Percentiles rank a stretch among this genome's conserved stretches.
These are phyloP conservation scores for Suhomyces chickasaworum DNA, from an alignment of 1,139 yeast species.

Conservation along the genomic window DNA sequence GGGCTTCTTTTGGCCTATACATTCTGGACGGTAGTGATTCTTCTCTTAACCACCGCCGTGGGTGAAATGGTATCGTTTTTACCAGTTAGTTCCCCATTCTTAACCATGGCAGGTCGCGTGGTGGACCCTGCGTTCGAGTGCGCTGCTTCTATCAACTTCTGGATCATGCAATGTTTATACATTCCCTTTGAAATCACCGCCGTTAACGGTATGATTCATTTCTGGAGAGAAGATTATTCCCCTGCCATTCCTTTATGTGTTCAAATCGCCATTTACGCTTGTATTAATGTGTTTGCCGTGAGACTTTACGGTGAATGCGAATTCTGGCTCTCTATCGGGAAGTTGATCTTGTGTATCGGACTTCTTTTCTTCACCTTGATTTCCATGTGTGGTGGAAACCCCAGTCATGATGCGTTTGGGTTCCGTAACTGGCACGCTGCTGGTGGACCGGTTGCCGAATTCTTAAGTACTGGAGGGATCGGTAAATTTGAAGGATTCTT, in stretches of 20 bases:
- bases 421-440: slow-evolving; percentile 61
- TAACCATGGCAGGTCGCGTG: slow-evolving; percentile 56
- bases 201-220: slow-evolving; percentile 75
- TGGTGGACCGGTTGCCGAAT: slow-evolving; percentile 56
- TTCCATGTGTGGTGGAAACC: slow-evolving; percentile 87
- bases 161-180: slow-evolving; percentile 72
- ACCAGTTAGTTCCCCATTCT: slow-evolving; percentile 69
- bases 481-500: slow-evolving; percentile 77
- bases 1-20: slow-evolving; percentile 45
- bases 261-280: slow-evolving; percentile 61
- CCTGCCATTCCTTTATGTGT: slow-evolving; percentile 65
- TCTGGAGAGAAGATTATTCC: slow-evolving; percentile 75
- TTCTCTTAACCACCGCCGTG: slow-evolving; percentile 64
- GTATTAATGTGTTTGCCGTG: slow-evolving; percentile 73
- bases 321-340: slow-evolving; percentile 77
- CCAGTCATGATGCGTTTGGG: slow-evolving; percentile 63
- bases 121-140: slow-evolving; percentile 73
- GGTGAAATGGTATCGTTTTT: slow-evolving; percentile 84
- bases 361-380: slow-evolving; percentile 70
- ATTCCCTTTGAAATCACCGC: slow-evolving; percentile 84
- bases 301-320: slow-evolving; percentile 75
- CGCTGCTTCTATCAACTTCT: slow-evolving; percentile 80
- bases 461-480: slow-evolving; percentile 52
- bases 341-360: slow-evolving; percentile 70
- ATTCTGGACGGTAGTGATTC: slow-evolving; percentile 53